Evolutionary conservation across 2,329 filamentous ascomycete genomes (phyloP), one percentile per base, ranked within the genome.

Genomic region (Beauveria australis): DNA sequence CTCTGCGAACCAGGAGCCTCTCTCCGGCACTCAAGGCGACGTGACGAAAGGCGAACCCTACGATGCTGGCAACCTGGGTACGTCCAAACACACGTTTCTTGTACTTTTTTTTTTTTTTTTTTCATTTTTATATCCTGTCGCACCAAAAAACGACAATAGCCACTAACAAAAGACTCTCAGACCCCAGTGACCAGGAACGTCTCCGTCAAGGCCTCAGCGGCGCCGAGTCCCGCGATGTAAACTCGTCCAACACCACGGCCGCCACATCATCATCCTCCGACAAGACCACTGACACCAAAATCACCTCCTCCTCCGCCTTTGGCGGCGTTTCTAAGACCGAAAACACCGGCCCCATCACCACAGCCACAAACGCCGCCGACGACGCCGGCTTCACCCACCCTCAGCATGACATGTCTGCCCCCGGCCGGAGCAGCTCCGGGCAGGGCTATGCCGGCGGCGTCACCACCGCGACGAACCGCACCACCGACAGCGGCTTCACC

Each of bases 11-110:
- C 70, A 75, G 52, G 91, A 95, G 75, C 91, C 91, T 19, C 72
- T 92, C 49, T 88, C 89, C 22, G 91, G 91, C 24, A 76, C 84
- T 56, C 76, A 80, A 61, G 91, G 91, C 44, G 77, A 87, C 70
- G 88, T 89, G 5, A 80, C 81, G 26, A 79, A 79, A 48, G 84
- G 82, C 14, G 87, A 93, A 71, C 91, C 91, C 0, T 95, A 86
- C 67, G 91, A 94, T 69, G 84, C 85, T 61, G 91, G 91, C 53
- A 94, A 94, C 71, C 75, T 83, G n/a, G 80, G 84, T 77, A 81
- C 47, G 69, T 58, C 14, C 49, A 46, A 30, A 5, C 19, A 41
- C 28, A 19, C 53, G 16, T 40, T 4, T 2, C 10, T 30, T 26
- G 14, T 30, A n/a, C 24, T 48, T 52, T 52, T 1, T 28, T 19